Conservation (phyloP, 176 grass and related monocot genomes). For the Neostapfia colusana region DNA sequence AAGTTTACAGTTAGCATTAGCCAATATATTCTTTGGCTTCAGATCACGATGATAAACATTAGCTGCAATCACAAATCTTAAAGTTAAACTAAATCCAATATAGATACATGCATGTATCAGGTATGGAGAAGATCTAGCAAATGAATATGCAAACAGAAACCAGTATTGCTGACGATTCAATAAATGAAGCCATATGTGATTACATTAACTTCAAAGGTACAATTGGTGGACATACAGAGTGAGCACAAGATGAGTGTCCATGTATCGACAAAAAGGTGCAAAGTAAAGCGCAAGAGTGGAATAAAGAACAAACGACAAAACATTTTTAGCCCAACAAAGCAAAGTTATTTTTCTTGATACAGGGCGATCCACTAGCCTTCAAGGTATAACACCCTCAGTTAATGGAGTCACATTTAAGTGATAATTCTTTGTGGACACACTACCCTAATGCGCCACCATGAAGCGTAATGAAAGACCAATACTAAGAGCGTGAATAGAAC, state of each 20-base stretch:
- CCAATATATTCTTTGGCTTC: conserved; percentile 89
- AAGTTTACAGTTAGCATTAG: conserved; percentile 78
- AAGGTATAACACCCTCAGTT: background rate
- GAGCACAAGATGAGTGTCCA: background rate
- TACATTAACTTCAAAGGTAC: background rate
- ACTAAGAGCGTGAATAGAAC: background rate
- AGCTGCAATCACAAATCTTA: conserved; percentile 55
- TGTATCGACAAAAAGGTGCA: background rate
- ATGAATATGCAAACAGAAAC: conserved; percentile 6
- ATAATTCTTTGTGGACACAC: conserved; percentile 22
- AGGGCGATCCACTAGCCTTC: too few species aligned
- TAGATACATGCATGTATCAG: conserved; percentile 16
- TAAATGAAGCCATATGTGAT: conserved; percentile 5
- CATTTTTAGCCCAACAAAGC: background rate
- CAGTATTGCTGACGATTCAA: conserved; percentile 14
- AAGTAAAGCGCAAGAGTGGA: conserved; percentile 9
- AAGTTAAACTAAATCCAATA: too few species aligned
- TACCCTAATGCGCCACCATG: conserved; percentile 24
- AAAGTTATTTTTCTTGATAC: background rate
- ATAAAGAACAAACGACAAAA: conserved; percentile 3
- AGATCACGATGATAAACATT: conserved; percentile 95
- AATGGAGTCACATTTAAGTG: conserved; percentile 7
- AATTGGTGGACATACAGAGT: background rate
- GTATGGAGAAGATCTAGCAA: conserved; percentile 18
- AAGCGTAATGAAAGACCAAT: conserved; percentile 25